phyloP scores from a whole-genome alignment of 2,329 filamentous ascomycete species.

The Pseudocercospora pini-densiflorae region DNA sequence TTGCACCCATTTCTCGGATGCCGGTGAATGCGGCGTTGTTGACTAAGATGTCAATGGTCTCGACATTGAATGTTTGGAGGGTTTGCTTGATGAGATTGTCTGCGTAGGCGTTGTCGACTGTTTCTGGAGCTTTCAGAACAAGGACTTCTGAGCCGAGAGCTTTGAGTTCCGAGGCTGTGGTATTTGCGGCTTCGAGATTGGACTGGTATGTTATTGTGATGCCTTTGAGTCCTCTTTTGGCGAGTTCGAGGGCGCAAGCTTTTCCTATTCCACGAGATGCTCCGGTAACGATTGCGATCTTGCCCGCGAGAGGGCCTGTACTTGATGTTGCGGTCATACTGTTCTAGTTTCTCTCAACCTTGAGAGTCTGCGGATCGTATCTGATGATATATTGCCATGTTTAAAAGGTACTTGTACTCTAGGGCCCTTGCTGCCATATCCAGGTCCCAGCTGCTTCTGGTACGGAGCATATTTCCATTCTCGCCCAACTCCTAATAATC shows the following conservation, averaged over 20 bases:
- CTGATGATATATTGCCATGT: too few species aligned
- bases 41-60: conserved; percentile 49
- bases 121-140: conserved; percentile 36
- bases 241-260: conserved; percentile 54
- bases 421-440: too few species aligned
- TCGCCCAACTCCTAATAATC: too few species aligned
- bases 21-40: conserved; percentile 44
- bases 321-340: too few species aligned
- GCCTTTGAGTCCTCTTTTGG: conserved; percentile 50
- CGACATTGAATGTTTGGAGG: conserved; percentile 10
- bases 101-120: background rate
- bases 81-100: conserved; percentile 18
- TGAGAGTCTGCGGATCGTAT: too few species aligned
- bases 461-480: too few species aligned
- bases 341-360: too few species aligned
- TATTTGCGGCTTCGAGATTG: conserved; percentile 15
- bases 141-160: conserved; percentile 36
- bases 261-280: conserved; percentile 56
- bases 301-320: background rate
- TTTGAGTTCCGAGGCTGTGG: conserved; percentile 39
- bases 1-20: conserved; percentile 33
- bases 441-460: too few species aligned
- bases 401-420: too few species aligned
- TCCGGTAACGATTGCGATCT: conserved; percentile 53
- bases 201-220: conserved; percentile 46